These are phyloP conservation scores for Podospora australis DNA, from an alignment of 495 filamentous ascomycete genomes.

Conservation along the genomic window DNA sequence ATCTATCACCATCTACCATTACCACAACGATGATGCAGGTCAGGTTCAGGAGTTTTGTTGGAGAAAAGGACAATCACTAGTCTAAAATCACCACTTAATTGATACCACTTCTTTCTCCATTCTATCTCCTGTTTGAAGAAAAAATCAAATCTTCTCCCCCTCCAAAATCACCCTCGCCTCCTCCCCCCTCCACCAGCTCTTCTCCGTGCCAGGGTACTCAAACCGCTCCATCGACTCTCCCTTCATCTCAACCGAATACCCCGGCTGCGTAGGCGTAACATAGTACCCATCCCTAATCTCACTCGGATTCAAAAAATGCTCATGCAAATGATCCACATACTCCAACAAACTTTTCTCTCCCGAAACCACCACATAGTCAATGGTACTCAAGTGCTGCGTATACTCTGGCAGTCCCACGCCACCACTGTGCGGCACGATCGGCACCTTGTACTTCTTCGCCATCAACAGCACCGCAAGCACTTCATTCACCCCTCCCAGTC, in stretches of 20 bases:
- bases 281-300: slow-evolving; percentile 82
- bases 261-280: slow-evolving; percentile 72
- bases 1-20: no score
- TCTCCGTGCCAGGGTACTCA: slow-evolving; percentile 65
- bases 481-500: slow-evolving; percentile 88
- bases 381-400: slow-evolving; percentile 87
- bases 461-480: slow-evolving; percentile 86
- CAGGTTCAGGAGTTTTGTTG: no score
- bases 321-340: slow-evolving; percentile 90
- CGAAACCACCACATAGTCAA: slow-evolving; percentile 85
- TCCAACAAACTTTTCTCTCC: slow-evolving; percentile 79
- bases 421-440: slow-evolving; percentile 82
- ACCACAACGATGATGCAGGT: no score
- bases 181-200: slow-evolving; percentile 73
- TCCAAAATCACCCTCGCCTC: slow-evolving; percentile 63
- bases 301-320: slow-evolving; percentile 81
- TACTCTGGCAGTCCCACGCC: slow-evolving; percentile 92
- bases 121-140: no score
- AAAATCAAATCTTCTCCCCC: slow-evolving; percentile 38
- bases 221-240: slow-evolving; percentile 74
- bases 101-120: slow-evolving; percentile 19
- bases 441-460: slow-evolving; percentile 77
- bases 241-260: slow-evolving; percentile 93
- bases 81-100: no score
- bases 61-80: no score